Base-by-base conservation (phyloP, 495 filamentous ascomycete species). In the Cercophora sp. region DNA sequence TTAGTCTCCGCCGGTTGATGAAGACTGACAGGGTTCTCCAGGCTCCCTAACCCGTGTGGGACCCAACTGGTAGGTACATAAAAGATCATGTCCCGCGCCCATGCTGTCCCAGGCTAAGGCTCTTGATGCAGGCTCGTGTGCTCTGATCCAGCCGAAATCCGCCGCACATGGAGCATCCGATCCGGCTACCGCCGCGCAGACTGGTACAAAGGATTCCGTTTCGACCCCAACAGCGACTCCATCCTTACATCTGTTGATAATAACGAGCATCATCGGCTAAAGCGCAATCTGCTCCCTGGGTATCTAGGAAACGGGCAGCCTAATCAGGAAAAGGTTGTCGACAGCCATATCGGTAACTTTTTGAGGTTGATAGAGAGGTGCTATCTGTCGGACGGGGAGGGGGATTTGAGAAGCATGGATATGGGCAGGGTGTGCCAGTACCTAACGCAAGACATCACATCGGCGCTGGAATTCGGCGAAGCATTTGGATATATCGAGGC, bases 391-490 rank as follows among this genome's bases (percentile, higher is more conserved):
- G 67, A 67, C 27, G 66, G 64, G 0, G 55, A 41, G 19, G 31
- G 56, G 22, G 8, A 32, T 6, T 41, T 56, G 11, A 48, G 60
- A 3, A 62, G 51, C 20, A 54, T 80, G 43, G 76, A 80, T 50
- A 66, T 82, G 20, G 66, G 65, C 0, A 61, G 53, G 2, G 64
- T 71, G 10, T 59, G 69, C 3, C 63, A 72, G 41, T 82, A 58
- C 58, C 72, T 80, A 39, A 79, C 77, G 2, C 57, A 78, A 10
- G 79, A 82, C 54, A 62, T 77, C 5, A 74, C 79, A 45, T 71
- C 74, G 1, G 66, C 67, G 2, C 50, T 78, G 3, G 70, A 83
- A 57, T 74, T 74, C 36, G 60, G 86, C 51, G 51, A 85, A 54
- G 52, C 70, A 56, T 74, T 81, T 64, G 63, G 73, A 42, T 74